Percentiles rank a stretch among this genome's conserved stretches.
phyloP scores from a whole-genome alignment of 441 rosid genomes.

The Francoa sonchifolia region DNA sequence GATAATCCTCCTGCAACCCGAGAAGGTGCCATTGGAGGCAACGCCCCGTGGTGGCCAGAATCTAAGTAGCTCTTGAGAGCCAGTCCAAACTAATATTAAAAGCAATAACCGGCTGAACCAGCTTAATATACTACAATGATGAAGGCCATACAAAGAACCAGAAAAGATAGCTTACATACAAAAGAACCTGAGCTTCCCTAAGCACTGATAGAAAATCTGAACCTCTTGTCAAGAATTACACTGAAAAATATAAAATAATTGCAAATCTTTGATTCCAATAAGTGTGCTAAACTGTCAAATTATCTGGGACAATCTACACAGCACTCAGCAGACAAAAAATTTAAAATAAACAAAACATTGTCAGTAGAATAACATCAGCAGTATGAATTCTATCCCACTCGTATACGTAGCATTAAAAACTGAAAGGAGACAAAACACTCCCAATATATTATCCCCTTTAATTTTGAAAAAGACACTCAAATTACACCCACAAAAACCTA shows the following conservation, averaged over 20 bases:
- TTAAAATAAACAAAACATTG: too few species aligned
- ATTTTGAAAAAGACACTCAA: not conserved
- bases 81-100: slow-evolving; percentile 31
- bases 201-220: too few species aligned
- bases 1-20: slow-evolving; percentile 72
- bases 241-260: too few species aligned
- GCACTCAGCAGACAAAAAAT: too few species aligned
- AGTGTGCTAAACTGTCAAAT: too few species aligned
- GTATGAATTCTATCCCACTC: too few species aligned
- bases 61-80: slow-evolving; percentile 68
- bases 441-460: not conserved
- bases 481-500: slow-evolving; percentile 19
- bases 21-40: slow-evolving; percentile 65
- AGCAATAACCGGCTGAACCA: slow-evolving; percentile 2
- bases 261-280: too few species aligned
- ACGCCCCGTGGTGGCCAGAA: slow-evolving; percentile 44
- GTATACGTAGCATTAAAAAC: slow-evolving; percentile 4
- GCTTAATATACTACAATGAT: slow-evolving; percentile 13
- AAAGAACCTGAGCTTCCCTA: too few species aligned
- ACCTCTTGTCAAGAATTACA: too few species aligned
- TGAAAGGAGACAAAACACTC: not conserved
- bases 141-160: slow-evolving; percentile 8
- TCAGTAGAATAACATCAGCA: too few species aligned
- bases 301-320: too few species aligned
- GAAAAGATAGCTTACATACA: too few species aligned